Evolutionary conservation across 2,329 filamentous ascomycete genomes (phyloP).

Genomic region (Fusarium scirpi): DNA sequence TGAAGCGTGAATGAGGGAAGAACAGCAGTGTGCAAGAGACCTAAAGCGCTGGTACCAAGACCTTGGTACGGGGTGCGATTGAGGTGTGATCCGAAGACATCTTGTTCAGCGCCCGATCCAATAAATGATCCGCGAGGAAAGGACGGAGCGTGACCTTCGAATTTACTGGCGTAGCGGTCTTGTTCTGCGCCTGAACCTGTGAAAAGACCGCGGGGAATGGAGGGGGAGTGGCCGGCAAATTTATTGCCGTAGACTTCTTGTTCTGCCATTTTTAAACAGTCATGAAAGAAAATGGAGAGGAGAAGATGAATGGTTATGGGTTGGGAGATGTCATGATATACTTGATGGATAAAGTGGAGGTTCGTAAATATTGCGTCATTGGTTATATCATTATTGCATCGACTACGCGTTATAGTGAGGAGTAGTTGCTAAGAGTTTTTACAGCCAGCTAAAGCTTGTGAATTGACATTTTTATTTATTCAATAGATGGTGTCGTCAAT

Average conservation of each 20-base stretch:
- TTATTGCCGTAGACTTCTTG: constrained; percentile 11
- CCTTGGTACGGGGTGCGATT: constrained; percentile 8
- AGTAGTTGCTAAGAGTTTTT: no score
- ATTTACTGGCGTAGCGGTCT: not conserved
- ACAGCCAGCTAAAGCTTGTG: no score
- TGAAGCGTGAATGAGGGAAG: constrained; percentile 14
- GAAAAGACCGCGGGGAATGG: not conserved
- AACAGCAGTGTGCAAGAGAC: constrained; percentile 9
- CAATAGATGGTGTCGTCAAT: no score
- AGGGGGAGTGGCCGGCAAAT: not conserved
- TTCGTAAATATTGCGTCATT: constrained; percentile 32
- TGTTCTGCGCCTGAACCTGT: constrained; percentile 1
- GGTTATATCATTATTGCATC: constrained; percentile 33
- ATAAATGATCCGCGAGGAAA: not conserved
- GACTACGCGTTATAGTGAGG: not conserved
- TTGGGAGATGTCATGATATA: constrained; percentile 13
- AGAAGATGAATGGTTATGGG: rapidly evolving
- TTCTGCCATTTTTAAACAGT: constrained; percentile 13
- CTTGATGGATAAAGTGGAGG: not conserved
- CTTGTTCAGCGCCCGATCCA: constrained; percentile 5
- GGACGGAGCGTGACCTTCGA: not conserved
- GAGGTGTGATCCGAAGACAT: constrained; percentile 22
- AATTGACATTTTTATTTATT: no score
- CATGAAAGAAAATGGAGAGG: rapidly evolving
- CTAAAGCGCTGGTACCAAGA: constrained; percentile 8